Base-by-base conservation (phyloP, 1,284 basidiomycete genomes). In the Rhodotorula glutinis region DNA sequence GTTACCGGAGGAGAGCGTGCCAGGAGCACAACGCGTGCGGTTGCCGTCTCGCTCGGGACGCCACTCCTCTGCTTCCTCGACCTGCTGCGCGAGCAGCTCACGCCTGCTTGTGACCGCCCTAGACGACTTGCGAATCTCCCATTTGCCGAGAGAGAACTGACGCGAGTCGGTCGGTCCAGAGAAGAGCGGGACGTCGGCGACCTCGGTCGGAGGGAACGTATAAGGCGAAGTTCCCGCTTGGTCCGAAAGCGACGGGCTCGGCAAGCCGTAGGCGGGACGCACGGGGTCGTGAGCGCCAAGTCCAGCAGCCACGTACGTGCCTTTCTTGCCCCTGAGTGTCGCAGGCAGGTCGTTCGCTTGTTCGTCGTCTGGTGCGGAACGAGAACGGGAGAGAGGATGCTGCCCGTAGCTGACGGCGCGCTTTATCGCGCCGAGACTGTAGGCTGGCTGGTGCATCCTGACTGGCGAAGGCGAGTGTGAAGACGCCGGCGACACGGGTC, bases 71-170 rank as follows among this genome's bases (percentile, higher is more conserved):
- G 25, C 14, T 43, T 58, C 52, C 23, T 63, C 62, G 33, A 58
- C 52, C 33, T 58, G 57, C 43, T 25, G 51, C 0, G 56, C 62
- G 21, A 63, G 52, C 43, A 14, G 2, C 33, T 63, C 62, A 21
- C 62, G 62, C 21, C 44, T 33, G 3, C 30, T 47, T 8, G 21
- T 19, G 3, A 52, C 57, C 4, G 44, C 53, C 21, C 57, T 16
- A 1, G 57, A 60, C 2, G 65, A 57, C 59, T 65, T 63, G 19
- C 60, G 51, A 11, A 71, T 38, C 44, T 67, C 69, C 60, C 60
- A 71, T 41, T 53, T 21, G 23, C 69, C 69, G 40, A 71, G 63
- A 2, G 66, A 67, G 52, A 67, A 67, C 23, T 65, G 55, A 43
- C 69, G 53, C 33, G 58, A 61, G 38, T 64, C 54, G 30, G 58